phyloP scores from a whole-genome alignment of 805 yeast species.

The Myxozyma kluyveri region DNA sequence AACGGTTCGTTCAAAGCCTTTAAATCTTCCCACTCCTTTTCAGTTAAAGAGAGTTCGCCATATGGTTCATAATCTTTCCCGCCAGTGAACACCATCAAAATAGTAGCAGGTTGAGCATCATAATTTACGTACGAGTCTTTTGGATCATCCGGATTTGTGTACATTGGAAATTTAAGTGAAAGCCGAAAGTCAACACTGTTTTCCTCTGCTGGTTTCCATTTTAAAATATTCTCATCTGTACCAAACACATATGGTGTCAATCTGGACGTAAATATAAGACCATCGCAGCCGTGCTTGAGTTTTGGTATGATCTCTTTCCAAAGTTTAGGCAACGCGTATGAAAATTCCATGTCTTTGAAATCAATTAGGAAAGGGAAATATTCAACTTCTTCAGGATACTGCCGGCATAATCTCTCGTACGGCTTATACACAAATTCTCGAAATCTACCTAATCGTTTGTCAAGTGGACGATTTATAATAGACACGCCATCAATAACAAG shows the following conservation, averaged over 20 bases:
- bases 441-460: constrained; percentile 82
- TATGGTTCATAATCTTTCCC: constrained; percentile 60
- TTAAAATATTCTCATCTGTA: constrained; percentile 78
- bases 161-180: constrained; percentile 56
- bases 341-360: constrained; percentile 82
- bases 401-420: constrained; percentile 63
- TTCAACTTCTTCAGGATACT: constrained; percentile 69
- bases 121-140: constrained; percentile 63
- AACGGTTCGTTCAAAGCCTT: constrained; percentile 73
- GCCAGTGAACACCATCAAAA: constrained; percentile 78
- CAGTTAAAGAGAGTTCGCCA: constrained; percentile 58
- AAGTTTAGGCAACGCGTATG: constrained; percentile 74
- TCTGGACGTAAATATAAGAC: constrained; percentile 88
- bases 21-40: constrained; percentile 76
- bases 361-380: constrained; percentile 82
- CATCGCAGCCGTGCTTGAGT: constrained; percentile 87
- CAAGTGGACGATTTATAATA: constrained; percentile 66
- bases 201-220: constrained; percentile 98
- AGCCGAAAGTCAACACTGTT: constrained; percentile 88
- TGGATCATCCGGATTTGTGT: constrained; percentile 43
- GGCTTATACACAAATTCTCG: constrained; percentile 80
- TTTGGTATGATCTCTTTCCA: constrained; percentile 63
- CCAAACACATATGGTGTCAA: constrained; percentile 84
- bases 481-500: constrained; percentile 75
- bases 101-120: constrained; percentile 70